Conservation (phyloP, 768 basidiomycete genomes). For the Tephrocybe sp. region DNA sequence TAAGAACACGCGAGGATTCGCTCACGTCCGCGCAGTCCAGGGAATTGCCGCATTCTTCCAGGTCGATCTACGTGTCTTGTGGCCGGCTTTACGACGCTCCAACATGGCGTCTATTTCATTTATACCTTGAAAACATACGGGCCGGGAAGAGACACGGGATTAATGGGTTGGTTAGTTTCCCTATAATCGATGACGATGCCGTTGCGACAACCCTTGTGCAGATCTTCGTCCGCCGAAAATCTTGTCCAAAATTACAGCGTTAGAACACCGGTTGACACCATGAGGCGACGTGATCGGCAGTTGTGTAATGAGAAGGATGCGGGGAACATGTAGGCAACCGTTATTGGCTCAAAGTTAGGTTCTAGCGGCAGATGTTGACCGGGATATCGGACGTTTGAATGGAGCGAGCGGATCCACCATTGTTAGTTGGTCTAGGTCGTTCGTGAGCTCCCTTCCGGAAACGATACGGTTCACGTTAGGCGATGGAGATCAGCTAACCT, state of each 20-base stretch:
- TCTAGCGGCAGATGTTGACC: background rate
- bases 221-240: slow-evolving; percentile 13
- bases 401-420: slow-evolving; percentile 8
- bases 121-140: background rate
- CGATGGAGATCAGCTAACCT: slow-evolving; percentile 6
- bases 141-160: background rate
- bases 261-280: slow-evolving; percentile 13
- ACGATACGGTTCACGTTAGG: slow-evolving; percentile 9
- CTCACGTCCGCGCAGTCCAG: slow-evolving; percentile 16
- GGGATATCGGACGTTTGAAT: slow-evolving; percentile 8
- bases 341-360: slow-evolving; percentile 10
- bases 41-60: slow-evolving; percentile 5
- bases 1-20: background rate
- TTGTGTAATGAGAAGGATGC: slow-evolving; percentile 16
- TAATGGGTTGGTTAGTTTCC: too few species aligned
- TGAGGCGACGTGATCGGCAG: slow-evolving; percentile 22
- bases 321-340: slow-evolving; percentile 17
- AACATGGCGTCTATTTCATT: background rate
- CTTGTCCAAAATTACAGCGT: background rate
- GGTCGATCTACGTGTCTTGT: slow-evolving; percentile 9
- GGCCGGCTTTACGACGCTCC: slow-evolving; percentile 1
- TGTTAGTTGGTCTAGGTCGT: background rate
- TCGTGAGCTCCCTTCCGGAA: slow-evolving; percentile 11
- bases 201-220: background rate
- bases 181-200: too few species aligned